A percentile compares a stretch with the other conserved stretches of the same genome.
Conservation (phyloP, 805 yeast species). For the Grigorovia humatica region DNA sequence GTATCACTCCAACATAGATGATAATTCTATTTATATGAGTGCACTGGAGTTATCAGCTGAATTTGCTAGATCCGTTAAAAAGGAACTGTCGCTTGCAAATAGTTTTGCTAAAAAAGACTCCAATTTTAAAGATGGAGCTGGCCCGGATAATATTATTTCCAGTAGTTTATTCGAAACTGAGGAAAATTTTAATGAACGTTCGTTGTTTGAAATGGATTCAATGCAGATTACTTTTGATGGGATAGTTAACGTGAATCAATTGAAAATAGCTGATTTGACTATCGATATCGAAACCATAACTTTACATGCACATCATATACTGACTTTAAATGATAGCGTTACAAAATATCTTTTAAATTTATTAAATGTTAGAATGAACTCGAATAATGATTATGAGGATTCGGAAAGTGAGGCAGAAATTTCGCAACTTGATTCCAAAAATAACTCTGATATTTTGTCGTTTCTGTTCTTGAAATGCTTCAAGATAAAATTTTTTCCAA, state of each 20-base stretch:
- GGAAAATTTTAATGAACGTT: background rate
- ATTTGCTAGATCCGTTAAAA: background rate
- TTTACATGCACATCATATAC: background rate
- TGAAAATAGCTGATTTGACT: background rate
- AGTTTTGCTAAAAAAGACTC: slow-evolving; percentile 9
- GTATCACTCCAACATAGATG: slow-evolving; percentile 54
- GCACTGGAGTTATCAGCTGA: slow-evolving; percentile 41
- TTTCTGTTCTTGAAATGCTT: slow-evolving; percentile 8
- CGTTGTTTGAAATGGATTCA: background rate
- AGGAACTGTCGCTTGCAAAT: slow-evolving; percentile 15
- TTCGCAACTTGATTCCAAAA: background rate
- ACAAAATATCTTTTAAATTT: background rate
- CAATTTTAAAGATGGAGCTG: too few species aligned
- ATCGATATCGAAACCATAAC: background rate
- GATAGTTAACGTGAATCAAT: background rate
- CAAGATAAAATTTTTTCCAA: background rate
- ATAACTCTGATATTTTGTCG: slow-evolving; percentile 1
- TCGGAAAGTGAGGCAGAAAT: background rate
- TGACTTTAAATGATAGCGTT: background rate
- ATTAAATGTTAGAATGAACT: background rate
- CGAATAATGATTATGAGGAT: background rate
- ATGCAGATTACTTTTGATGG: background rate
- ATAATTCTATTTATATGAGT: slow-evolving; percentile 73
- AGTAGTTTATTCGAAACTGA: background rate
- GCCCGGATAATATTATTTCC: background rate